Percentiles rank a stretch among this genome's conserved stretches.
phyloP scores from a whole-genome alignment of 1,284 basidiomycete genomes.

The Stereum hirsutum region DNA sequence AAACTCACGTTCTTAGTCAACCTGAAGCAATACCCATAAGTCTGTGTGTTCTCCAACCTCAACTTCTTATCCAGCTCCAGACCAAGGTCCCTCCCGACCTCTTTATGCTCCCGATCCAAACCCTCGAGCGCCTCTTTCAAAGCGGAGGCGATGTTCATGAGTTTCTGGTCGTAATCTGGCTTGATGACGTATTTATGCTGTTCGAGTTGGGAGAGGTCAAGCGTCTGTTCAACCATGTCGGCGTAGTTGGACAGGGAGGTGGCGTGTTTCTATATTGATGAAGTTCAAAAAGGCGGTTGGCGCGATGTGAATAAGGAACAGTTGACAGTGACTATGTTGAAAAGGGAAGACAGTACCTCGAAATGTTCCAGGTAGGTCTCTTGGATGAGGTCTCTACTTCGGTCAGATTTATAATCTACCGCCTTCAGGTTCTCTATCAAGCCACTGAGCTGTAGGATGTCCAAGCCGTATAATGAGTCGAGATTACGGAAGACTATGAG shows the following conservation, averaged over 20 bases:
- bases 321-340: background rate
- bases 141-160: constrained; percentile 65
- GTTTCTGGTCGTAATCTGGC: constrained; percentile 78
- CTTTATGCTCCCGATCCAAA: constrained; percentile 77
- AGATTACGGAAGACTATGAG: background rate
- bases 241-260: constrained; percentile 68
- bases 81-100: constrained; percentile 65
- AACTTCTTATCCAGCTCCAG: constrained; percentile 95
- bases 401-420: constrained; percentile 38
- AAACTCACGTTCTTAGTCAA: constrained; percentile 79
- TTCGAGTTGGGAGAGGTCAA: constrained; percentile 84
- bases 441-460: constrained; percentile 53
- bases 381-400: constrained; percentile 48
- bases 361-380: constrained; percentile 60
- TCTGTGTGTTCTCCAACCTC: constrained; percentile 88
- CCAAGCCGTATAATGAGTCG: background rate
- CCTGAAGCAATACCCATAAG: constrained; percentile 91
- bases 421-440: constrained; percentile 58
- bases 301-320: background rate
- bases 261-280: constrained; percentile 47
- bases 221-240: constrained; percentile 94
- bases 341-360: constrained; percentile 30
- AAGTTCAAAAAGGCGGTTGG: background rate
- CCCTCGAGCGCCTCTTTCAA: constrained; percentile 64
- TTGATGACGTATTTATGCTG: constrained; percentile 89